Base-by-base conservation (phyloP, 345 rosid species). In the Isatis tinctoria region DNA sequence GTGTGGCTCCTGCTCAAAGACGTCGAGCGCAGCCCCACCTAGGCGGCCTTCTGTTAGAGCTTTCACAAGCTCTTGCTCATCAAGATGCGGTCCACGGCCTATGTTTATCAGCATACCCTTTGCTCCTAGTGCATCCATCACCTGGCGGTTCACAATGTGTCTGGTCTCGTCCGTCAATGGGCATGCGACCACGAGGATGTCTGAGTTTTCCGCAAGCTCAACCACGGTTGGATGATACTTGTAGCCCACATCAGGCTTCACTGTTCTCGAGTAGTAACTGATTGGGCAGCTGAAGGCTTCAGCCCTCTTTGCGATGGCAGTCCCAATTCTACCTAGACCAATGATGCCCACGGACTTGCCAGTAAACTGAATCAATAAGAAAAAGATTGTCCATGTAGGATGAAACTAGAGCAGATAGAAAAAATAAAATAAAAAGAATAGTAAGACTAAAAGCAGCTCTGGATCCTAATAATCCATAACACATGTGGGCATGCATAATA, bases 301-400 rank as follows among this genome's bases (percentile, higher is more conserved):
- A 36, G 90, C 93, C 79, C 96, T 85, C 82, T 81, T 81, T 0
- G 92, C 92, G 39, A 85, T 74, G 56, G 91, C 93, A 59, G 84
- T 60, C 60, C 96, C 93, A 40, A 88, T 90, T 77, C 93, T 83
- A 39, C 93, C 96, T 57, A 88, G 60, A 47, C 93, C 93, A 36
- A 90, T 79, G 63, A 88, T 88, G 39, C 96, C 92, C 56, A 88
- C 86, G 1, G 82, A 62, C 69, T 90, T 90, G 11, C 90, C 90
- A 54, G 74, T 80, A 72, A 90, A 90, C 96, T 88, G 84, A 60
- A 74, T 65, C 17, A 65, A 64, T 10, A 39, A 78, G 59, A 59
- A 58, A 40, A 32, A 22, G 10, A 69, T 11, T n/a, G n/a, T n/a
- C n/a, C n/a, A n/a, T n/a, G n/a, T n/a, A n/a, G n/a, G n/a, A n/a